Base-by-base conservation (phyloP, 805 yeast genomes). In the Hanseniaspora clermontiae region DNA sequence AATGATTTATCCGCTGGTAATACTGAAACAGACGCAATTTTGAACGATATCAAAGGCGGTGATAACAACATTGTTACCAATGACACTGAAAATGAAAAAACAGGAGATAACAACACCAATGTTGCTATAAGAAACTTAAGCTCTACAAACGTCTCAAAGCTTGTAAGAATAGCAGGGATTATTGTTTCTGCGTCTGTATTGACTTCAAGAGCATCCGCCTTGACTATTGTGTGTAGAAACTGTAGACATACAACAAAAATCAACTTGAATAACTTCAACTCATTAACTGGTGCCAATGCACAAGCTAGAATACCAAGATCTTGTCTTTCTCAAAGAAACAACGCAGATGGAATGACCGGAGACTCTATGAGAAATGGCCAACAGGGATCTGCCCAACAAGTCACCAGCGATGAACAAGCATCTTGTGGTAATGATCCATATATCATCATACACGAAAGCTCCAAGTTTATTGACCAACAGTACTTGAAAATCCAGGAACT, bases 381-480 rank as follows among this genome's bases (percentile, higher is more conserved):
- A 20, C 47, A 52, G 15, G 58, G 42, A 38, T 59, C 57, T 60
- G 62, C 43, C 59, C 63, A n/a, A 59, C 63, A 51, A 62, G 60
- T 32, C 52, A 64, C 45, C 59, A 57, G 43, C 60, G 62, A 40
- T 57, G 73, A 15, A 63, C 68, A 43, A 64, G n/a, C 40, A 3
- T 50, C 71, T 59, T 93, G 99, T 72, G 95, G 96, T 1, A 80
- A 83, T 14, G 96, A 91, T 63, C 98, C 99, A 2, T 93, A 89
- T 64, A 79, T 87, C 39, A 86, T 93, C 59, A 89, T 87, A 34
- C 98, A 93, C 70, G 97, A 93, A 67, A 86, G 87, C 65, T 88
- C 96, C 1, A 74, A 79, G n/a, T 93, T 90, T 68, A 83, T 93
- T 55, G 97, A 93, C 70, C 97, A 95, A 68, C 99, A 93, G 70